Base-by-base conservation (phyloP, 495 filamentous ascomycete genomes). In the Sporormia fimetaria region DNA sequence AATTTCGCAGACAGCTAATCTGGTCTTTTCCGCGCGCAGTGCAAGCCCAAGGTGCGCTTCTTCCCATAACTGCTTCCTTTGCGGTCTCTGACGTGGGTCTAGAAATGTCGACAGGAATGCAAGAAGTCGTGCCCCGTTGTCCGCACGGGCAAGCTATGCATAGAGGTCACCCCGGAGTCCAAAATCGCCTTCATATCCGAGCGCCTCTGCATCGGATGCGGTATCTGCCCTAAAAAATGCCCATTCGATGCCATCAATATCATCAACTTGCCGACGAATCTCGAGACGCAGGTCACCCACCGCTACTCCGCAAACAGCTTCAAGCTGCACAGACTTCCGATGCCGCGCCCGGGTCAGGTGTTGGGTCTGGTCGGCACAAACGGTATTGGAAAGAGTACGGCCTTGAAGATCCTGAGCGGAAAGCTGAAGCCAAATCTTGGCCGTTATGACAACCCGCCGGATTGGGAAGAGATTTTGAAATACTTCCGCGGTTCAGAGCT, bases 71-170 rank as follows among this genome's bases (percentile, higher is more conserved):
- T 11, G 39, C n/a, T 15, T 22, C 10, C 21, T 2, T 17, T 6
- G 14, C 15, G 8, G 7, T 12, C 16, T 38, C 37, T 55, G 41
- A 46, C 38, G 35, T 29, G 7, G 11, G 2, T 44, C 18, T 47
- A 84, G 79, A 87, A 92, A 83, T 93, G 84, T 65, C 74, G 87
- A 51, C 90, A 98, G 69, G 90, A 98, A 67, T 98, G 92, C 75
- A 96, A 96, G 66, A 94, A 94, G 63, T 85, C 86, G 5, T 98
- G 90, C 61, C 90, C 92, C n/a, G 86, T 98, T 30, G 90, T 98
- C 41, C 80, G 90, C 27, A 90, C 85, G 23, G 92, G 90, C 63
- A 94, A 94, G 71, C 81, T 98, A 40, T 98, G 90, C 64, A 87
- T 93, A 56, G 84, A 98, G 70, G 90, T 98, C 51, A 73, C 73